Evolutionary conservation across 768 basidiomycete genomes (phyloP), one percentile per base, ranked within the genome.

Genomic region (Russula ochroleuca): DNA sequence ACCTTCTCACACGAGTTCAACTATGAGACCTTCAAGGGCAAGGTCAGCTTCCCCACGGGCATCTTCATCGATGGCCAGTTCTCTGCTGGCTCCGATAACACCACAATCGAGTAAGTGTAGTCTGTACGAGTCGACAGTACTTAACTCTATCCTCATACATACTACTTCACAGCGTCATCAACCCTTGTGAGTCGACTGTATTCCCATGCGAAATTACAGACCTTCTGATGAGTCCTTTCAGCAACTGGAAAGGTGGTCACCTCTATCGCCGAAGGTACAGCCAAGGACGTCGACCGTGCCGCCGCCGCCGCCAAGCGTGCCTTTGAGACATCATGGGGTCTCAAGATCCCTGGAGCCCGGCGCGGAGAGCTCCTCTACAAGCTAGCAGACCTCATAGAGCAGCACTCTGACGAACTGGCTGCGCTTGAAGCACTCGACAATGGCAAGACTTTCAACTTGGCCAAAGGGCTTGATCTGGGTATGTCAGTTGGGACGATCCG

Each of bases 371-470:
- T 89, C 25, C 73, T 95, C 37, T 73, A 73, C 69, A 86, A 85
- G 68, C 79, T 94, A 52, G 86, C 85, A 1, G 76, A 81, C 37
- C 73, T 88, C 60, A 79, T 94, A 70, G 85, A 89, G 69, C 65
- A 76, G 47, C 72, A 92, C 73, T 70, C 71, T 2, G 85, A 88
- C 37, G 82, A 84, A 59, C 77, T 93, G 59, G 83, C 88, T 1
- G 89, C 89, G 0, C 72, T 94, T 45, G 92, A 94, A 75, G 76
- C 85, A 15, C 74, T 90, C 65, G 83, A 93, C 71, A 85, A 85
- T 63, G 83, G 83, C 47, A 87, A 87, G 74, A 79, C 82, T 2
- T 86, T 78, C 70, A 37, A 57, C 14, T 77, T 74, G 72, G 78
- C 85, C 13, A 81, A 77, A 62, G 73, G 70, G n/a, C 73, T 69